Base-by-base conservation (phyloP, 2,329 filamentous ascomycete genomes). In the Aspergillus terreus region DNA sequence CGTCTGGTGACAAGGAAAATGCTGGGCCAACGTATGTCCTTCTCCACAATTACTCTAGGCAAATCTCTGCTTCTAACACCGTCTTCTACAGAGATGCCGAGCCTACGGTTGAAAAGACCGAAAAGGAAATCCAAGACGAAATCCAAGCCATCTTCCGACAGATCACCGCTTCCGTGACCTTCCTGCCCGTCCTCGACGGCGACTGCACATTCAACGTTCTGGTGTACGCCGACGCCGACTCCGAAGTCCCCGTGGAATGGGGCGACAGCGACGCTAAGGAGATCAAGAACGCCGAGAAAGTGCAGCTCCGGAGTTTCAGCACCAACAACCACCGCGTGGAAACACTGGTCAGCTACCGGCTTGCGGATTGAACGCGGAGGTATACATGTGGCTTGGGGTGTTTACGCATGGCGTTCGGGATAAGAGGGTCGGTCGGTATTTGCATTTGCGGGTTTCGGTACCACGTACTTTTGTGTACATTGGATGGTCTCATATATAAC, bases 201-300 rank as follows among this genome's bases (percentile, higher is more conserved):
- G 89, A 96, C 71, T 99, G 92, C 78, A 97, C 94, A 10, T 99
- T 99, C 79, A 99, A 99, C 67, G 92, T 99, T 44, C 82, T 99
- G 38, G 94, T 99, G 3, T 99, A 99, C 69, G 94, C 94, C 47
- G 92, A 99, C 69, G 92, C 92, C 15, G 92, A 97, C 72, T 94
- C 88, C 52, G 92, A 97, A 44, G 94, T 99, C 12, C 94, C 94
- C 4, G 86, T 99, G 52, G 94, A 99, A 71, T 99, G 94, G 94
- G 94, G 94, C 44, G 94, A 99, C 75, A 96, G 90, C 61, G 94
- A 97, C 71, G 92, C 92, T 49, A 96, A 96, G 76, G 94, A 99
- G 78, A 96, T 99, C 60, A 80, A 86, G 68, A 89, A 94, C 63
- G 92, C 90, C 40, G 94, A 99, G 78, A 91, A 94, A 68, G 94